A percentile compares a stretch with the other conserved stretches of the same genome.
Conservation (phyloP, 2,329 filamentous ascomycete species). For the Balansia obtecta region DNA sequence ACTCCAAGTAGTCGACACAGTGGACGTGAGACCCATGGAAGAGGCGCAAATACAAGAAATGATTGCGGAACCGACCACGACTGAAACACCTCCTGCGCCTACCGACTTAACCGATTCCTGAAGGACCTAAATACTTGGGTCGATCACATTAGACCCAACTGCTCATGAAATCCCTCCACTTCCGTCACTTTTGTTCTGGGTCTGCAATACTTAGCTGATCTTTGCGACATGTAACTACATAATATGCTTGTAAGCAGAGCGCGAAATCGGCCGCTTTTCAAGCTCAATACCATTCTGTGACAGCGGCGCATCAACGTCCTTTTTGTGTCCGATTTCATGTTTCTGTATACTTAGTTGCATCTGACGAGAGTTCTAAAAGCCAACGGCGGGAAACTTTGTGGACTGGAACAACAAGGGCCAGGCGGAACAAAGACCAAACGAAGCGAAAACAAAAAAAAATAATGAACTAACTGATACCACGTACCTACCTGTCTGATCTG, state of each 20-base stretch:
- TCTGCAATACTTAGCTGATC: neutral
- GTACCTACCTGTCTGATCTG: neutral
- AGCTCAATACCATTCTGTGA: neutral
- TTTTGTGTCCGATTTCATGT: neutral
- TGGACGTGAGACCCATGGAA: neutral
- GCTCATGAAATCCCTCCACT: neutral
- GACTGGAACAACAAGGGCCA: neutral
- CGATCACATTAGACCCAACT: neutral
- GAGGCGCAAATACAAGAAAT: neutral
- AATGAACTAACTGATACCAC: constrained; percentile 1
- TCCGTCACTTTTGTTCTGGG: neutral
- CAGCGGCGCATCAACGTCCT: neutral
- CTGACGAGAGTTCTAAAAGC: neutral
- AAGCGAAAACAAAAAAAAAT: neutral
- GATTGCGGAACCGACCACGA: neutral
- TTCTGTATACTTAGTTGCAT: neutral
- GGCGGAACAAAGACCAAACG: neutral
- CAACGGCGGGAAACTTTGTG: neutral
- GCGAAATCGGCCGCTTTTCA: neutral
- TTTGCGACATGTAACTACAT: neutral
- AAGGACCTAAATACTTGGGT: neutral
- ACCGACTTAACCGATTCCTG: neutral
- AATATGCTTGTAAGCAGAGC: neutral
- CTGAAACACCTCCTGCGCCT: neutral
- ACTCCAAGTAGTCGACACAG: neutral